Percentiles rank a stretch among this genome's conserved stretches.
phyloP scores from a whole-genome alignment of 2,329 filamentous ascomycete genomes.

The Teratosphaeria gauchensis region DNA sequence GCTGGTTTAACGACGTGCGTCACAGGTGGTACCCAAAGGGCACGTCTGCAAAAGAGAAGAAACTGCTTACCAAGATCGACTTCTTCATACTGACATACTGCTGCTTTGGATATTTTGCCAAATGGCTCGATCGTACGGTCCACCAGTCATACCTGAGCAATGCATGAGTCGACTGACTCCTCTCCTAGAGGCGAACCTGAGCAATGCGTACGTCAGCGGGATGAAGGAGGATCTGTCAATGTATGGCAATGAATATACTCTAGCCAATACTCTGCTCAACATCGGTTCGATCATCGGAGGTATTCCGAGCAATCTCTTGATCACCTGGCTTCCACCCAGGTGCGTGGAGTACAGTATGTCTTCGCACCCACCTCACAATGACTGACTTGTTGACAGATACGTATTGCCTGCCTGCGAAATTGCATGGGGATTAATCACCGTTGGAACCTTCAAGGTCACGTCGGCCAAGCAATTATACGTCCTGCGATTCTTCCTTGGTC shows the following conservation, averaged over 20 bases:
- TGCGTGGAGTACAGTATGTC: not conserved
- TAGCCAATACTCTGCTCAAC: constrained; percentile 7
- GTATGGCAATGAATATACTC: constrained; percentile 30
- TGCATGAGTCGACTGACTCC: not conserved
- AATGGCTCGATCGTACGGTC: constrained; percentile 10
- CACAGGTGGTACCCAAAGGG: constrained; percentile 9
- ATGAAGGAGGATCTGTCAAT: constrained; percentile 33
- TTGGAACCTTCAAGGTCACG: constrained; percentile 30
- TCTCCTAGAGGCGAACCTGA: constrained; percentile 27
- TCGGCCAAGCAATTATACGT: constrained; percentile 32
- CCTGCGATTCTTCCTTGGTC: constrained; percentile 34
- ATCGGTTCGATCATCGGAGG: constrained; percentile 30
- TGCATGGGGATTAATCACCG: constrained; percentile 31
- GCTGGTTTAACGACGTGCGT: not conserved
- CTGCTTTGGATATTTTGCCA: constrained; percentile 9
- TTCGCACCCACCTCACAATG: not conserved
- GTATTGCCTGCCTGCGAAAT: constrained; percentile 31
- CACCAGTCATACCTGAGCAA: not conserved
- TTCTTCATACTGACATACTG: constrained; percentile 12
- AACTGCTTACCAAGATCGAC: constrained; percentile 11
- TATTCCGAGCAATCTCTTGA: constrained; percentile 28
- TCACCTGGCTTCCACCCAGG: constrained; percentile 21
- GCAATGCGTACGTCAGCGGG: constrained; percentile 34
- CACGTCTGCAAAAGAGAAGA: constrained; percentile 7
- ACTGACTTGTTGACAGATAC: not conserved